Conservation (phyloP, 495 filamentous ascomycete genomes). For the Collariella sp. region DNA sequence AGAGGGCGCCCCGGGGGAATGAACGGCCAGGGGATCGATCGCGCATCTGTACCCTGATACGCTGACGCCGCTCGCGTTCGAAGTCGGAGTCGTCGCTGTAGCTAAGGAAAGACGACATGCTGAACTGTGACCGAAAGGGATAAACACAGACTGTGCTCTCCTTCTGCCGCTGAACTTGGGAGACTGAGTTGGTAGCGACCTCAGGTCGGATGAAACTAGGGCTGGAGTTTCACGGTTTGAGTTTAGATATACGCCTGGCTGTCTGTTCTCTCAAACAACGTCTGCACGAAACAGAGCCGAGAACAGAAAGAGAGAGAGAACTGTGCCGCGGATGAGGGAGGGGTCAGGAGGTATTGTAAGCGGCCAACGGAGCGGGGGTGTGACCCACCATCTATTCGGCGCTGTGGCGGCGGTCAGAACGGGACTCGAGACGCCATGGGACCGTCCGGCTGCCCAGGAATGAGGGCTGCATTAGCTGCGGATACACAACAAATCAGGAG, state of each 20-base stretch:
- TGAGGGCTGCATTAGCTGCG: conserved; percentile 16
- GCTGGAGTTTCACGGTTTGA: not conserved
- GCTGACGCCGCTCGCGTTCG: not conserved
- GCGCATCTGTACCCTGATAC: not conserved
- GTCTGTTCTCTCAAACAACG: not conserved
- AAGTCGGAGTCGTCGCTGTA: conserved; percentile 7
- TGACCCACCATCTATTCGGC: conserved; percentile 31
- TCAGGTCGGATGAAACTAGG: not conserved
- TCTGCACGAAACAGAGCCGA: conserved; percentile 3
- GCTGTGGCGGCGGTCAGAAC: conserved; percentile 15
- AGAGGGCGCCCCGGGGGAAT: conserved; percentile 16
- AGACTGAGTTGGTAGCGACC: not conserved
- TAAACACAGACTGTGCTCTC: not conserved
- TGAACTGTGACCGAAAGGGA: not conserved
- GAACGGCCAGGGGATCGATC: conserved; percentile 13
- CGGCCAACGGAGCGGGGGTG: conserved; percentile 26
- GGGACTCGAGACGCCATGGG: conserved; percentile 1
- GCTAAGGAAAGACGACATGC: not conserved
- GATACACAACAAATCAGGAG: conserved; percentile 11
- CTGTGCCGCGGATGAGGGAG: conserved; percentile 15
- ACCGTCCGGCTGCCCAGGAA: not conserved
- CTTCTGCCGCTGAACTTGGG: not conserved
- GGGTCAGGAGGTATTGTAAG: conserved; percentile 29
- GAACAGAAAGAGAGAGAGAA: conserved; percentile 2
- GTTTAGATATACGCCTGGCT: not conserved